phyloP scores from a whole-genome alignment of 306 rosid species.

The Albizia julibrissin region DNA sequence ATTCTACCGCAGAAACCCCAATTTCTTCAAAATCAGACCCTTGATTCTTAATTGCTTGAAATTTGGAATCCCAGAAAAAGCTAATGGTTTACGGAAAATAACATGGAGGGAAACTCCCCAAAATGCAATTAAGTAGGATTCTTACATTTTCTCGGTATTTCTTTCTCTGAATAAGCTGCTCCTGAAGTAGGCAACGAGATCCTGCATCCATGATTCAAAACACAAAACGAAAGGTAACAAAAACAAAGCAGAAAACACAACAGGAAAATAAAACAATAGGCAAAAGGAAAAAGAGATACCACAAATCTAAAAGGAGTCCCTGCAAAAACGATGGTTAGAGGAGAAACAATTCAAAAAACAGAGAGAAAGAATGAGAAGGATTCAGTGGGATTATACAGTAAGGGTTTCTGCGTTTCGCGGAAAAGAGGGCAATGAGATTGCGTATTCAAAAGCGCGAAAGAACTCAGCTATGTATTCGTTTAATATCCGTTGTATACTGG shows the following conservation, averaged over 20 bases:
- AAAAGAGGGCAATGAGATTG: too few relatives aligned
- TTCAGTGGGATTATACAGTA: not conserved
- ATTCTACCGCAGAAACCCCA: not conserved
- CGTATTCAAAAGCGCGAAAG: too few relatives aligned
- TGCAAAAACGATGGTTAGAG: not conserved
- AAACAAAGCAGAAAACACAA: not conserved
- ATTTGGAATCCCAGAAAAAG: not conserved
- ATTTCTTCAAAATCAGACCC: not conserved
- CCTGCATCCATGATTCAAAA: constrained; percentile 40
- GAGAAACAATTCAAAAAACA: not conserved
- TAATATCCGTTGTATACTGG: too few relatives aligned
- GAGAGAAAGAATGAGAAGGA: not conserved
- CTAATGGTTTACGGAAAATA: not conserved
- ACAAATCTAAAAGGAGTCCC: not conserved
- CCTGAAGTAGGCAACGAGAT: constrained; percentile 26
- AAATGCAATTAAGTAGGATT: not conserved
- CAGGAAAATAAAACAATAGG: not conserved
- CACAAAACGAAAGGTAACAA: not conserved
- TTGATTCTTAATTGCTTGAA: not conserved
- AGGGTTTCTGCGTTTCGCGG: not conserved
- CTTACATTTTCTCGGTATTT: constrained; percentile 30
- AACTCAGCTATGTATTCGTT: too few relatives aligned
- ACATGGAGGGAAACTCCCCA: not conserved
- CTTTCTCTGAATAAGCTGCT: constrained; percentile 29
- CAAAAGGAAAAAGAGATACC: not conserved